Percentiles rank a stretch among this genome's conserved stretches.
Evolutionary conservation across 1,284 basidiomycete genomes (phyloP).

Genomic region (Irpex sp.): DNA sequence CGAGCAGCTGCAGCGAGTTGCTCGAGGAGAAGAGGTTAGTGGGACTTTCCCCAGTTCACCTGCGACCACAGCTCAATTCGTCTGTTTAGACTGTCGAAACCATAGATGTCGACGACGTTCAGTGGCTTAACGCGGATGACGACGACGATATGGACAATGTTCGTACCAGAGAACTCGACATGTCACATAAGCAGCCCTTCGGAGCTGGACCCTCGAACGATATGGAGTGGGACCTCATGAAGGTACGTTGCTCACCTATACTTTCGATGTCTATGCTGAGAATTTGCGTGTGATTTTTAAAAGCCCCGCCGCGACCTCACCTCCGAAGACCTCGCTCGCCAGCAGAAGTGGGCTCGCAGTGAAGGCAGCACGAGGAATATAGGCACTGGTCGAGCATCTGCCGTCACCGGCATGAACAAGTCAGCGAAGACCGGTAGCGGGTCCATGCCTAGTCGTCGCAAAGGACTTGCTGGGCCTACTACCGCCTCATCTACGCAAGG

Average conservation of each 20-base stretch:
- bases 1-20: constrained; percentile 30
- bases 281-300: background rate
- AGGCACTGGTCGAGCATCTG: constrained; percentile 19
- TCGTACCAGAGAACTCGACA: constrained; percentile 10
- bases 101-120: constrained; percentile 46
- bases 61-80: too few species aligned
- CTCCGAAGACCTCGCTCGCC: constrained; percentile 14
- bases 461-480: background rate
- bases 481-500: background rate
- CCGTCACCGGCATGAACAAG: constrained; percentile 23
- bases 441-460: constrained; percentile 8
- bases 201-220: background rate
- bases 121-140: constrained; percentile 45
- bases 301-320: constrained; percentile 13
- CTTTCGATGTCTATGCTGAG: background rate
- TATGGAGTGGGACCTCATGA: constrained; percentile 10
- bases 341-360: constrained; percentile 12
- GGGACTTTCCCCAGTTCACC: too few species aligned
- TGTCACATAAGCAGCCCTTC: background rate
- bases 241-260: constrained; percentile 3
- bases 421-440: constrained; percentile 12
- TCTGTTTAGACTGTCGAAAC: constrained; percentile 7
- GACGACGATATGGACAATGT: constrained; percentile 16
- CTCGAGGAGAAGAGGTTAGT: constrained; percentile 27
- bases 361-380: constrained; percentile 10